Evolutionary conservation across 805 yeast genomes (phyloP), one percentile per base, ranked within the genome.

Genomic region (Brettanomyces custersianus): DNA sequence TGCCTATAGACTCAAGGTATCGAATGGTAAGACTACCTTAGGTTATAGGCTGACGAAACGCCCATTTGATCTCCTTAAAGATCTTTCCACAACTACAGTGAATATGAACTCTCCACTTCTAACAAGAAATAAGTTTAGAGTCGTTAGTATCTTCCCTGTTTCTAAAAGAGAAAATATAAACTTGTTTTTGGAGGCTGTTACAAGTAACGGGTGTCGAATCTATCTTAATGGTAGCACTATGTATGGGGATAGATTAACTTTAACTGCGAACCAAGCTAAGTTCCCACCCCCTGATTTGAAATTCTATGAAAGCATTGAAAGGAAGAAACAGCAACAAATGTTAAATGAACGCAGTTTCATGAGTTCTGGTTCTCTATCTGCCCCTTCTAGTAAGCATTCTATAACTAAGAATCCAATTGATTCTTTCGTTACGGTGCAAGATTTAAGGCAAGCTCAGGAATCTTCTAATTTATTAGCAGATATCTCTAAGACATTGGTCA

Each of bases 121-220:
- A 26, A 69, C 68, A 28, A 65, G 66, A 38, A 77, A 77, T 47
- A 64, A 60, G 33, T 64, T 80, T 49, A 71, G 72, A 40, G 69
- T 87, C 29, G 74, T 80, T 18, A 75, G 72, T 45, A 69, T 82
- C 36, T 73, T 72, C 41, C 67, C 73, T n/a, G 72, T 83, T 9
- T 57, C 78, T 4, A 74, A 66, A 33, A 53, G 58, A 16, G 95
- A 86, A 54, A 80, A 86, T 29, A 62, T 71, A 21, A 77, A 78
- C 35, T 62, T 85, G 18, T 85, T 75, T 50, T 60, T 87, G 36
- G 77, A 87, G 34, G 94, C 94, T 0, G 68, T 83, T 12, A 84
- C 95, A 0, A 66, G 75, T 33, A 80, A 77, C 42, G 96, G 96
- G n/a, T 82, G 84, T 46, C 72, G 96, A 45, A 63, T 87, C 19